Evolutionary conservation across 2,329 filamentous ascomycete genomes (phyloP), one percentile per base, ranked within the genome.

Genomic region (Pseudocercospora ulei): DNA sequence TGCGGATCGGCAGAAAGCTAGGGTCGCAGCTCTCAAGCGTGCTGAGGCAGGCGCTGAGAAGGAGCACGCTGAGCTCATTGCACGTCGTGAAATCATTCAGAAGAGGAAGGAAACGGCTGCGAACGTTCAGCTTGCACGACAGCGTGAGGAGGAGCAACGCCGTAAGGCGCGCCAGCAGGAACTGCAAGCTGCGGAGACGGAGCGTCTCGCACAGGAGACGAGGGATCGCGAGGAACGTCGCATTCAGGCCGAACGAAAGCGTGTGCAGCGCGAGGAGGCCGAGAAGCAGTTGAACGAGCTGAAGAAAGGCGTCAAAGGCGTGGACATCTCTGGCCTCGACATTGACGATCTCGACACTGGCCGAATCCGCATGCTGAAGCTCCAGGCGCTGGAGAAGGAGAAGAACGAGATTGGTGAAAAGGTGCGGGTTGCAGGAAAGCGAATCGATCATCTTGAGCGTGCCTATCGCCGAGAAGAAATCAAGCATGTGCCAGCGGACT

Each of bases 71-170:
- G 84, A 88, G 22, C 84, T 80, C 27, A 72, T 98, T 33, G 78
- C 80, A 43, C 81, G 90, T 54, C 88, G 92, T 62, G 81, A 87
- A 3, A 65, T 93, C 51, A 98, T 98, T 54, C 81, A 94, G 60
- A 92, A 92, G 72, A 88, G 88, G 68, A 96, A 96, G 71, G 87
- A 95, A 60, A 82, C 85, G 50, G 86, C 85, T n/a, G 83, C 84
- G 7, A 86, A 88, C 62, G 76, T 85, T 29, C 76, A 87, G 53
- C 85, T 90, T 46, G 80, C 80, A 61, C 85, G 82, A 62, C 87
- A 95, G 62, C 86, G 86, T 58, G 90, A 96, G 65, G 87, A 88
- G 59, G 86, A 90, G 42, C 82, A 80, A 49, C 80, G 82, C 64
- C 93, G 90, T 69, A 78, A 82, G 49, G 73, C 88, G 43, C 82